Base-by-base conservation (phyloP, 257 asterid genomes). In the Thymus mandschuricus region DNA sequence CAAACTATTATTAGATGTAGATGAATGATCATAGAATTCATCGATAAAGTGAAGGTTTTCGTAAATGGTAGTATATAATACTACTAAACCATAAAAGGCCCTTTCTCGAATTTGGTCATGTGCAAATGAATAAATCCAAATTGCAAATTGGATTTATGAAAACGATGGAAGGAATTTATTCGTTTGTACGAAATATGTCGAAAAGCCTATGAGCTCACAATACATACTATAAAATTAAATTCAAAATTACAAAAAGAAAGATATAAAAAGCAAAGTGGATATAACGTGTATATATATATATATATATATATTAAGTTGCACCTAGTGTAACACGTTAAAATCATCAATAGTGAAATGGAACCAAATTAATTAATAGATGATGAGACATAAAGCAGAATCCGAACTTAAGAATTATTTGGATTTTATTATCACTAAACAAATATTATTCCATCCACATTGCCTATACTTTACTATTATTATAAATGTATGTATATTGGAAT, bases 371-470 rank as follows among this genome's bases (percentile, higher is more conserved):
- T 21, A 21, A 21, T 21, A 21, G 45, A 11, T 3, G 35, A 61
- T 4, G 8, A 63, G 68, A 63, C 68, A 61, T 21, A 45, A 40
- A 29, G 69, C 45, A 64, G n/a, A n/a, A n/a, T 45, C 44, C 44
- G 43, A 64, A 64, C 69, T 12, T 64, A 12, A 64, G 28, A 40
- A 34, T 45, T 12, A 45, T 46, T 27, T 45, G 30, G 28, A 4
- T 34, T 56, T 69, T 45, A 41, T 48, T 33, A 43, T 51, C 67
- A 40, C 21, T 21, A 21, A 21, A 21, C 21, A 21, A 21, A 82
- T 79, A 75, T 64, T 45, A 64, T 76, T 76, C 85, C 73, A 74
- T 81, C 76, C 80, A 48, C 71, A 64, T 27, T 49, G 13, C 28
- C 56, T 61, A 46, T 70, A 38, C 6, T 9, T 0, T 10, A 21